Conservation (phyloP, 78 protist species). For the Dictyostelium firmibasis region DNA sequence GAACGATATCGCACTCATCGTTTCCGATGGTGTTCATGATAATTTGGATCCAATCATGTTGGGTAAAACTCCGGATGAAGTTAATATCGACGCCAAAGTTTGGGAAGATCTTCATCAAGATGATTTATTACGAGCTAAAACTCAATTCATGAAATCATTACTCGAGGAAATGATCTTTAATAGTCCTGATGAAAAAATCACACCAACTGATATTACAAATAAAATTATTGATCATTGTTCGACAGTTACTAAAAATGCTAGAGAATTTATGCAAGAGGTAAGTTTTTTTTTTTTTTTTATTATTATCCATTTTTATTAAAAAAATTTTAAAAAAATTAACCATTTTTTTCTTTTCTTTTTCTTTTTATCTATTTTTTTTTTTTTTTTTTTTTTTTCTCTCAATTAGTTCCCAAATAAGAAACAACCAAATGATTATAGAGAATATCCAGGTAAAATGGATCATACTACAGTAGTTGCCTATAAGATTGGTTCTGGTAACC, state of each 20-base stretch:
- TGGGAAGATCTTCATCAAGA: slow-evolving; percentile 71
- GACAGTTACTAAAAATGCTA: slow-evolving; percentile 21
- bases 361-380: no score
- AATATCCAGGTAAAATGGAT: slow-evolving; percentile 87
- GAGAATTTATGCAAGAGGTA: slow-evolving; percentile 61
- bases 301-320: no score
- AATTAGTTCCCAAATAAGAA: slow-evolving; percentile 66
- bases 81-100: slow-evolving; percentile 19
- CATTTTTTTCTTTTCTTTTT: not conserved
- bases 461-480: slow-evolving; percentile 79
- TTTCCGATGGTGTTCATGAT: slow-evolving; percentile 84
- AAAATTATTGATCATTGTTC: slow-evolving; percentile 69
- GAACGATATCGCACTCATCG: slow-evolving; percentile 73
- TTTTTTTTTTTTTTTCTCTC: not conserved
- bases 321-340: not conserved
- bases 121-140: slow-evolving; percentile 32
- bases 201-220: slow-evolving; percentile 48
- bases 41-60: slow-evolving; percentile 82
- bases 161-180: slow-evolving; percentile 56
- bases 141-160: slow-evolving; percentile 41
- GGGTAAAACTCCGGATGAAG: slow-evolving; percentile 38
- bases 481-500: slow-evolving; percentile 14
- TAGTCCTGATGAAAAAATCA: not conserved
- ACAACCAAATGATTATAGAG: slow-evolving; percentile 74
- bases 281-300: not conserved